Base-by-base conservation (phyloP, 192 early-diverging fungal species). In the Spizellomyces punctatus region DNA sequence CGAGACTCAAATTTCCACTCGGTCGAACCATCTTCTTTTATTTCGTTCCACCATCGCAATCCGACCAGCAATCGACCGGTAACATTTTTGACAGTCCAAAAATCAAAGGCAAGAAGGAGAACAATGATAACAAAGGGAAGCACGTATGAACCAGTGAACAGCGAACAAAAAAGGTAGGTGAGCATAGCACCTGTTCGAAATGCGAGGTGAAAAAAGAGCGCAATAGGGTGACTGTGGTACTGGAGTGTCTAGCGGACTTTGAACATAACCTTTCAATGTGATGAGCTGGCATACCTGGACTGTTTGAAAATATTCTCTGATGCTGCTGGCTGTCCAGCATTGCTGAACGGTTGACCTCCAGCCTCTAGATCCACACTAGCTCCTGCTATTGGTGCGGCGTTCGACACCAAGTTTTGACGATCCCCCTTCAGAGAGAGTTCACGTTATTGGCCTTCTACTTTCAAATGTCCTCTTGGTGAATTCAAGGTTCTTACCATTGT, bases 31-130 rank as follows among this genome's bases (percentile, higher is more conserved):
- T 98, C 98, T 56, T 96, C 95, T 57, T 88, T 86, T 70, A 98
- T 94, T 79, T 98, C 93, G 81, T 96, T 99, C 98, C 98, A 99
- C 98, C 98, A 99, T 69, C 98, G 88, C 64, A 99, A 80, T 19
- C 98, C 98, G 12, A 99, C 98, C 55, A 99, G 84, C 48, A 98
- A 81, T 58, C 98, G 88, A 0, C 98, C 98, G 21, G 95, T 92
- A 19, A 99, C 92, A 76, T 99, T 99, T 79, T 99, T 99, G 16
- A 98, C 95, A 0, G 94, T 98, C 96, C 96, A 99, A 76, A 99
- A 99, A 66, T 99, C 96, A 80, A 98, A 96, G 6, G 94, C 89
- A 44, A 99, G 88, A 36, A 94, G 83, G 46, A 99, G 84, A 12
- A 96, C 90, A 56, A 92, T 93, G 45, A 98, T 72, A 12, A 99